Evolutionary conservation across 306 rosid species (phyloP), one percentile per base, ranked within the genome.

Genomic region (Hippophae rhamnoides): DNA sequence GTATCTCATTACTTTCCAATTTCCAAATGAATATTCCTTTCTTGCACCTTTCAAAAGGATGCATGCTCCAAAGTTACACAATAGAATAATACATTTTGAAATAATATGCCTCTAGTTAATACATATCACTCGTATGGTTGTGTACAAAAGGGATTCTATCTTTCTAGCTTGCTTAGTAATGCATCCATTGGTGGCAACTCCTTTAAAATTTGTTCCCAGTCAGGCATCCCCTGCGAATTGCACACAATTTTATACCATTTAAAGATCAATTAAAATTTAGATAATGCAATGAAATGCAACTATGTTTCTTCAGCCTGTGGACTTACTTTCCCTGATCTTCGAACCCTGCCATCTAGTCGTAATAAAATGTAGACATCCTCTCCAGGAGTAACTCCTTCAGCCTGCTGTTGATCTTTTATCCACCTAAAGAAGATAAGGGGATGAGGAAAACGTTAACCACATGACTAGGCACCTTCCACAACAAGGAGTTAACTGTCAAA

Each of bases 161-260:
- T 85, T 78, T 90, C 96, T 7, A 90, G 84, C 81, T 85, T 92
- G 83, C 99, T 88, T 47, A 92, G 71, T 63, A 92, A 56, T 70
- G 95, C 96, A 47, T 92, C 99, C 76, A 86, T 70, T 47, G 84
- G 85, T 27, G 99, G 99, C 31, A 92, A 82, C 86, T 92, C 99
- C 66, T 82, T 52, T 67, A 73, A 61, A 62, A 92, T 88, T 80
- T 92, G 74, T 75, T 63, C 71, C 99, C 99, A 88, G 73, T 88
- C 94, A n/a, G 99, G 99, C 84, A 88, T 80, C 52, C 99, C 99
- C 99, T 87, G 93, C 64, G 58, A 79, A 62, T 54, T 44, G 54
- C 56, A 48, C 43, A 41, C 25, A 47, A 47, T 44, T 59, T 8
- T 51, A 10, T 44, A 46, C 50, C 50, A 47, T 13, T 9, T 3